These are phyloP conservation scores for Monosporascus sp. DNA, from an alignment of 2,329 filamentous ascomycete species.

Conservation along the genomic window DNA sequence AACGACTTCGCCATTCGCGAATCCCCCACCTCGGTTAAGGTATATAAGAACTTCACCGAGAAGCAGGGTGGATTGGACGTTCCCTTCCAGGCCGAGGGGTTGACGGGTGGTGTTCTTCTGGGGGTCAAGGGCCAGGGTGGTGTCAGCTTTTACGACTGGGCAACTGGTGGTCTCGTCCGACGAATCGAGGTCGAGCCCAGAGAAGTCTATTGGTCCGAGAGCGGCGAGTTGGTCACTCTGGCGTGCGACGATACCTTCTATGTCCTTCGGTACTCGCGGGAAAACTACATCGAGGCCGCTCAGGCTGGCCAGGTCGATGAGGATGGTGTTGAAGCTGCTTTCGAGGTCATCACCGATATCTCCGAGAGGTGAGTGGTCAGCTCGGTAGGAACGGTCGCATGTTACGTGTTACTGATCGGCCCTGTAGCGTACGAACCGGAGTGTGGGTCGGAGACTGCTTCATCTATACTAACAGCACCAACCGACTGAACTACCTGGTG, in stretches of 20 bases:
- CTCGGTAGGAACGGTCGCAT: too few relatives aligned
- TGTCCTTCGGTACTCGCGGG: slow-evolving; percentile 84
- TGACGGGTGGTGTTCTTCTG: slow-evolving; percentile 82
- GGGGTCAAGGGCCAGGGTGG: slow-evolving; percentile 94
- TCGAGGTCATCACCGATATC: slow-evolving; percentile 94
- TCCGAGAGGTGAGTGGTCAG: slow-evolving; percentile 64
- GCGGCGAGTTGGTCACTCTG: slow-evolving; percentile 84
- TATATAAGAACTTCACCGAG: slow-evolving; percentile 97
- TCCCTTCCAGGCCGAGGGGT: slow-evolving; percentile 88
- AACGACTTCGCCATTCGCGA: slow-evolving; percentile 98
- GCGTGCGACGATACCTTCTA: slow-evolving; percentile 96
- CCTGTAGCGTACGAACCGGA: slow-evolving; percentile 73
- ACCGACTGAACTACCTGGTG: slow-evolving; percentile 95
- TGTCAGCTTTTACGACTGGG: slow-evolving; percentile 96
- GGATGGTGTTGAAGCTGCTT: slow-evolving; percentile 91
- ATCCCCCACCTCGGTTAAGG: slow-evolving; percentile 87
- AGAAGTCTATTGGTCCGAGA: slow-evolving; percentile 93
- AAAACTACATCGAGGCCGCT: slow-evolving; percentile 78
- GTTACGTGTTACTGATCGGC: slow-evolving; percentile 19
- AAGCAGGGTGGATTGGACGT: slow-evolving; percentile 85
- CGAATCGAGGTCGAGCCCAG: slow-evolving; percentile 78
- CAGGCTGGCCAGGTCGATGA: slow-evolving; percentile 79
- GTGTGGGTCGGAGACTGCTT: slow-evolving; percentile 99
- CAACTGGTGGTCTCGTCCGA: slow-evolving; percentile 79
- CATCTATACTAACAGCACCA: slow-evolving; percentile 96